Percentiles rank a stretch among this genome's conserved stretches.
Conservation (phyloP, 495 filamentous ascomycete species). For the Thermochaetoides thermophila region DNA sequence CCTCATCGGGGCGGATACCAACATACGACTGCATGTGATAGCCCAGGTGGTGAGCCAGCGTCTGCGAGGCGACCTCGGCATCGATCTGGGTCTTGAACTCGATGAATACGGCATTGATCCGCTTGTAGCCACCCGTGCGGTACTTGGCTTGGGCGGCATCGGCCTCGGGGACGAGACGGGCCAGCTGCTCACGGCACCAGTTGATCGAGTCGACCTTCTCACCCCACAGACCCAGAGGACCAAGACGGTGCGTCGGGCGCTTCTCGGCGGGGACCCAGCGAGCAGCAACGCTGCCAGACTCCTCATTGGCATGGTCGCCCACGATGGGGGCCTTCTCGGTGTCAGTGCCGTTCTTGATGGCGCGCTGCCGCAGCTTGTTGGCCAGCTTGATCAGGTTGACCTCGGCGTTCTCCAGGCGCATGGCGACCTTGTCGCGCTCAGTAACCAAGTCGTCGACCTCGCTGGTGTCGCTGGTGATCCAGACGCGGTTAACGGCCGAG, state of each 20-base stretch:
- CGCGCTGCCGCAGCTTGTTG: constrained; percentile 61
- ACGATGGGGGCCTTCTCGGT: constrained; percentile 33
- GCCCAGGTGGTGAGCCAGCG: constrained; percentile 74
- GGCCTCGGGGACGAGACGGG: constrained; percentile 64
- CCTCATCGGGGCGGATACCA: constrained; percentile 67
- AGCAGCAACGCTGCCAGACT: constrained; percentile 65
- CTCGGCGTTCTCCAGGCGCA: constrained; percentile 80
- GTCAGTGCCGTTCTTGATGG: constrained; percentile 50
- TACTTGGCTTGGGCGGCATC: constrained; percentile 63
- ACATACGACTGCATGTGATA: constrained; percentile 90
- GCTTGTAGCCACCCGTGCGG: constrained; percentile 49
- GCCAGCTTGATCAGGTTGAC: constrained; percentile 74
- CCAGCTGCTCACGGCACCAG: constrained; percentile 74
- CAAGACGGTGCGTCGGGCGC: constrained; percentile 73
- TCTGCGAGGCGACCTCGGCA: constrained; percentile 76
- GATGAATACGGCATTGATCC: constrained; percentile 68
- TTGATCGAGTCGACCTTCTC: constrained; percentile 93
- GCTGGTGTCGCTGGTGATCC: constrained; percentile 68
- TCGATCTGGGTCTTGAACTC: constrained; percentile 72
- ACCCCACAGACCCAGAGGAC: constrained; percentile 58
- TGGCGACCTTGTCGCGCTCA: constrained; percentile 67
- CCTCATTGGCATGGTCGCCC: constrained; percentile 37
- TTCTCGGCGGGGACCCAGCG: constrained; percentile 68
- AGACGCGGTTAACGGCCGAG: constrained; percentile 62
- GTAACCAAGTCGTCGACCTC: constrained; percentile 75